Evolutionary conservation across 2,329 filamentous ascomycete genomes (phyloP).

Genomic region (Xylariomycetidae sp.): DNA sequence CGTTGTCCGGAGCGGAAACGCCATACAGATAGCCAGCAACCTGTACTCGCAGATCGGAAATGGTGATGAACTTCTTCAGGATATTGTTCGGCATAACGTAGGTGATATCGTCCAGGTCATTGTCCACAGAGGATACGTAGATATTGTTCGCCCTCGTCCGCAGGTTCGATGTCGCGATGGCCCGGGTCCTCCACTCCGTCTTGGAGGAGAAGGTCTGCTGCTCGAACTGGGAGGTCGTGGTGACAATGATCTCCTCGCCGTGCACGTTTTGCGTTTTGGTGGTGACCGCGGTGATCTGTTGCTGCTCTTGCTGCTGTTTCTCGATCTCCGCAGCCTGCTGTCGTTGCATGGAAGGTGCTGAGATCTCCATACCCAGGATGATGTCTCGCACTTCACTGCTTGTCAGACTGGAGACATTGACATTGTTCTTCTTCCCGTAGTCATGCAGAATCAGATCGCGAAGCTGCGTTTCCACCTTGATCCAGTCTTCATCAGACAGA

Average conservation of each 20-base stretch:
- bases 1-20: constrained; percentile 84
- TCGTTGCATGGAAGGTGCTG: constrained; percentile 92
- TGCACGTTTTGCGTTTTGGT: constrained; percentile 98
- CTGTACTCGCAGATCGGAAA: constrained; percentile 92
- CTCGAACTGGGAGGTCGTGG: constrained; percentile 96
- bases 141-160: constrained; percentile 95
- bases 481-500: constrained; percentile 93
- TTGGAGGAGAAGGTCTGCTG: constrained; percentile 97
- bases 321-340: constrained; percentile 98
- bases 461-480: constrained; percentile 96
- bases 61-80: constrained; percentile 95
- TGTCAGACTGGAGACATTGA: constrained; percentile 94
- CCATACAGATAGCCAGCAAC: constrained; percentile 96
- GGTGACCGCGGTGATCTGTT: constrained; percentile 92
- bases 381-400: constrained; percentile 97
- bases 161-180: constrained; percentile 93
- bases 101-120: constrained; percentile 83
- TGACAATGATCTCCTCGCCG: constrained; percentile 96
- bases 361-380: constrained; percentile 99
- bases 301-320: constrained; percentile 96
- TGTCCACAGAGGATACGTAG: constrained; percentile 94
- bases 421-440: constrained; percentile 99
- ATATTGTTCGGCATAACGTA: constrained; percentile 99
- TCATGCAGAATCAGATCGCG: constrained; percentile 96
- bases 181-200: constrained; percentile 96